These are phyloP conservation scores for Aureobasidium sp. DNA, from an alignment of 2,329 filamentous ascomycete species.

Conservation along the genomic window DNA sequence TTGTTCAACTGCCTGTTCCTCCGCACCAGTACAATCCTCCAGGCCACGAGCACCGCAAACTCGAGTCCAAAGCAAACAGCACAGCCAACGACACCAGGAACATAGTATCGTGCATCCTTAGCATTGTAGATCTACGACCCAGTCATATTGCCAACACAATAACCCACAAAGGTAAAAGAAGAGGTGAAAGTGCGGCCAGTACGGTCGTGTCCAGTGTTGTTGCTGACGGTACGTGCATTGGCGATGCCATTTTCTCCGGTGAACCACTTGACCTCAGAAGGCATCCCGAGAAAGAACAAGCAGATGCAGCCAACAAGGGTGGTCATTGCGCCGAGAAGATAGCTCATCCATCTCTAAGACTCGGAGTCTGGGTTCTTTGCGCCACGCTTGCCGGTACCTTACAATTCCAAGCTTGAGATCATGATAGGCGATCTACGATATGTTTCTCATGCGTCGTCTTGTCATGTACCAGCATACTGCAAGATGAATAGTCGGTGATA, in stretches of 20 bases:
- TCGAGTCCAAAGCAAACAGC: constrained; percentile 27
- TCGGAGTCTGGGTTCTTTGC: constrained; percentile 20
- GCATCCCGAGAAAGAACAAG: constrained; percentile 22
- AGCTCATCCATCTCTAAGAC: constrained; percentile 23
- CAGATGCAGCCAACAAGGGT: constrained; percentile 21
- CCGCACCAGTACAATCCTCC: constrained; percentile 34
- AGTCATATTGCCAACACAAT: constrained; percentile 41
- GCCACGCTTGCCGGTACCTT: constrained; percentile 22
- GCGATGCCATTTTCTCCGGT: constrained; percentile 22
- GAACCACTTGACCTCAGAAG: constrained; percentile 24
- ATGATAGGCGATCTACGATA: too few species aligned
- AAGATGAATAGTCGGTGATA: neutral
- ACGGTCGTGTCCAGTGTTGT: constrained; percentile 24
- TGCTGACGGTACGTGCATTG: constrained; percentile 22
- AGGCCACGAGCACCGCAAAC: constrained; percentile 29
- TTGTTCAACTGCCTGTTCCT: constrained; percentile 29
- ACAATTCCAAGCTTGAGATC: constrained; percentile 21
- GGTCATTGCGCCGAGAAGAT: constrained; percentile 22
- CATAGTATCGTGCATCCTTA: constrained; percentile 37
- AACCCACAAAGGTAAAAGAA: constrained; percentile 38
- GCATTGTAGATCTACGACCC: constrained; percentile 39
- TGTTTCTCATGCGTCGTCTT: too few species aligned
- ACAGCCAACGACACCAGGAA: constrained; percentile 35
- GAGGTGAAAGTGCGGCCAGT: constrained; percentile 35
- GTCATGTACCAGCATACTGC: neutral